Percentiles rank a stretch among this genome's conserved stretches.
Conservation (phyloP, 2,329 filamentous ascomycete genomes). For the Tolypocladium tundrense region DNA sequence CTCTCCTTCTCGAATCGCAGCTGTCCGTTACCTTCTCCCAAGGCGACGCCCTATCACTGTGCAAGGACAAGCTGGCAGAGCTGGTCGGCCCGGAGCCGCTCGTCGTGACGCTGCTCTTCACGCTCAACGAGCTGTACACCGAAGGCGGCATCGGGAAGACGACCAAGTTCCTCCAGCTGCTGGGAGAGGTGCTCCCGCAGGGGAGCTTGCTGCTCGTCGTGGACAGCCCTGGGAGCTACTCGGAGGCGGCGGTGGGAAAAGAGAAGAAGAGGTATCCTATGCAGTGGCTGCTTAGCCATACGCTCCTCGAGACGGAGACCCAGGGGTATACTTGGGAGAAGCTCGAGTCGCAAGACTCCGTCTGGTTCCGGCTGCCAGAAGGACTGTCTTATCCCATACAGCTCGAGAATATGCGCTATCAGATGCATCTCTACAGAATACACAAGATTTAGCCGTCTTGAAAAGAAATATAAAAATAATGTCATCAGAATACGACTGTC, state of each 20-base stretch:
- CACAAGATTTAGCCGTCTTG: conserved; percentile 7
- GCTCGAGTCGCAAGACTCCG: conserved; percentile 62
- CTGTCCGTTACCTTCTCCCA: conserved; percentile 34
- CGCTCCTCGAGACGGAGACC: conserved; percentile 44
- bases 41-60: conserved; percentile 37
- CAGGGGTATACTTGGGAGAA: conserved; percentile 55
- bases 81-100: conserved; percentile 25
- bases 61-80: conserved; percentile 18
- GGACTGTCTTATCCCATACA: conserved; percentile 68
- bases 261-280: conserved; percentile 69
- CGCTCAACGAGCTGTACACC: conserved; percentile 89
- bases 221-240: conserved; percentile 90
- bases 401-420: conserved; percentile 91
- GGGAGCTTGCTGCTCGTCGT: conserved; percentile 72
- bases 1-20: conserved; percentile 29
- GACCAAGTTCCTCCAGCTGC: conserved; percentile 60
- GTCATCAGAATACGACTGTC: background rate
- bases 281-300: conserved; percentile 84
- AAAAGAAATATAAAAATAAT: background rate
- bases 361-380: conserved; percentile 71
- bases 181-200: conserved; percentile 47
- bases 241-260: conserved; percentile 62
- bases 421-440: conserved; percentile 68
- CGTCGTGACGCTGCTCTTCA: conserved; percentile 82
- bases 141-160: conserved; percentile 61